Percentiles rank a stretch among this genome's conserved stretches.
Evolutionary conservation across 2,329 filamentous ascomycete genomes (phyloP).

Genomic region (Clonostachys byssicola): DNA sequence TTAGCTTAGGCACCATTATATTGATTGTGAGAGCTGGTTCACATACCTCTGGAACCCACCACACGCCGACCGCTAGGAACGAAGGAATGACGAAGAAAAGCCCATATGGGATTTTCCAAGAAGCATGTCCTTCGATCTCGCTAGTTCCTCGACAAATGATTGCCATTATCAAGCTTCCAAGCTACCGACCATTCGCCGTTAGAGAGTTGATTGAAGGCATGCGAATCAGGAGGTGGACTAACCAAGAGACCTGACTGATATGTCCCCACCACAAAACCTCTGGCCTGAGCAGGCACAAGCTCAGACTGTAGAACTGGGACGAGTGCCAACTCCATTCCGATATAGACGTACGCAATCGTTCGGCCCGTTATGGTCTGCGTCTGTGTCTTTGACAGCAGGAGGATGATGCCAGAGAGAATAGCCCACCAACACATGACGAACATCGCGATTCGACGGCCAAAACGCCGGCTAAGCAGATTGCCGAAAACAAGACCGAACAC

Average conservation of each 20-base stretch:
- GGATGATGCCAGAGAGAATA: constrained; percentile 7
- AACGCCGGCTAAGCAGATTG: constrained; percentile 8
- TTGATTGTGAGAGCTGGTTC: constrained; percentile 2
- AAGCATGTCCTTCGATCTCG: constrained; percentile 15
- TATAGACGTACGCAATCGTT: constrained; percentile 10
- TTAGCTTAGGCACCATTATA: too few species aligned
- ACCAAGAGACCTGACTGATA: constrained; percentile 19
- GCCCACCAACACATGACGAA: constrained; percentile 2
- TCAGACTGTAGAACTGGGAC: constrained; percentile 21
- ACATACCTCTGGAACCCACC: constrained; percentile 24
- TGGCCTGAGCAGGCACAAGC: constrained; percentile 12
- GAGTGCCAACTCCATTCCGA: constrained; percentile 20
- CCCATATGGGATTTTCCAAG: constrained; percentile 25
- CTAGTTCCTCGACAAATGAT: constrained; percentile 19
- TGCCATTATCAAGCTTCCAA: constrained; percentile 14
- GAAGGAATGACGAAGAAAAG: constrained; percentile 21
- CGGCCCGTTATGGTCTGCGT: not conserved
- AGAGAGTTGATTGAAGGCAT: too few species aligned
- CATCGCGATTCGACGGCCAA: constrained; percentile 15
- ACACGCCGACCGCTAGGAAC: constrained; percentile 15
- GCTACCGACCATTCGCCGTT: not conserved
- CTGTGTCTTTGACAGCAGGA: not conserved
- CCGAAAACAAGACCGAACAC: not conserved
- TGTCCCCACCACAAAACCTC: constrained; percentile 17
- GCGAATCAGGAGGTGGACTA: constrained; percentile 5